These are phyloP conservation scores for Brasilioporus rufonigricans DNA, from an alignment of 768 basidiomycete genomes.

Conservation along the genomic window DNA sequence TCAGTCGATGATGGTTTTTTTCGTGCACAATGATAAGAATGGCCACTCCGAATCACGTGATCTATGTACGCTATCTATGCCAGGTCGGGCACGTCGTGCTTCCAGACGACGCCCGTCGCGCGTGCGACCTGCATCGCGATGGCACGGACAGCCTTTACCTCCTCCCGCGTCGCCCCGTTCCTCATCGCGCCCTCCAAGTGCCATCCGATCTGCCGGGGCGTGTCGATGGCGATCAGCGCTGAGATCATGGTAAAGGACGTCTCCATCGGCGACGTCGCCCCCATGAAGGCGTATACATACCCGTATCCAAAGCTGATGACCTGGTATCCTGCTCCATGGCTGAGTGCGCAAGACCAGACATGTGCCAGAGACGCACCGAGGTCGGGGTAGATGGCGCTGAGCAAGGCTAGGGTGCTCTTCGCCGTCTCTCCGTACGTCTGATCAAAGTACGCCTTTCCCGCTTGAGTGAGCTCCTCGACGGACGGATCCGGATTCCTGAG, in stretches of 20 bases:
- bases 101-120: conserved; percentile 52
- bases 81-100: conserved; percentile 47
- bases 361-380: conserved; percentile 42
- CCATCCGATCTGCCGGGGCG: conserved; percentile 65
- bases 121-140: conserved; percentile 53
- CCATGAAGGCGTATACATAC: conserved; percentile 47
- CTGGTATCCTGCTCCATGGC: conserved; percentile 45
- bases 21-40: too few relatives aligned
- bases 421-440: conserved; percentile 58
- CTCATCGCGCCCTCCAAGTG: conserved; percentile 57
- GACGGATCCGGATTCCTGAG: conserved; percentile 41
- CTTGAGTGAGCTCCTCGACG: conserved; percentile 40
- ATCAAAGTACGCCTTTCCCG: conserved; percentile 45
- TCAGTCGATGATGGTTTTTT: conserved; percentile 33
- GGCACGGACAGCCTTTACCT: conserved; percentile 51
- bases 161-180: conserved; percentile 51
- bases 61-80: background rate
- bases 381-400: conserved; percentile 58
- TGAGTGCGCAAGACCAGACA: background rate
- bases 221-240: conserved; percentile 58
- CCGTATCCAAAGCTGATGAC: conserved; percentile 57
- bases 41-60: conserved; percentile 14
- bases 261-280: conserved; percentile 48
- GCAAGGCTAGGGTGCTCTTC: conserved; percentile 42
- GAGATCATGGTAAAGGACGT: conserved; percentile 62